These are phyloP conservation scores for Blastocystis sp. DNA, from an alignment of 352 stramenopile genomes.

Conservation along the genomic window DNA sequence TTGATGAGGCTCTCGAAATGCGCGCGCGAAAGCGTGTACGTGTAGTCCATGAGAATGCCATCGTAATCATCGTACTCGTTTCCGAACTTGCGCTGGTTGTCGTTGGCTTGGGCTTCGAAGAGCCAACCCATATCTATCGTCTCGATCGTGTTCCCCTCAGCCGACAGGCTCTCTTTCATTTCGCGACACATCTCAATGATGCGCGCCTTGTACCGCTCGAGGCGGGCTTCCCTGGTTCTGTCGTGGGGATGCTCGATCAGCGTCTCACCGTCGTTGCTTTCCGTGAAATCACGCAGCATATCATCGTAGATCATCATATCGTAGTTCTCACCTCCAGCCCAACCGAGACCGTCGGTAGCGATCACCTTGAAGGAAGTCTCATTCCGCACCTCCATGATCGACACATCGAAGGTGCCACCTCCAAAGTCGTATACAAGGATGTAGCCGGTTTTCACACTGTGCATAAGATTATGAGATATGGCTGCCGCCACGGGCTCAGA, in stretches of 20 bases:
- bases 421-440: conserved; percentile 96
- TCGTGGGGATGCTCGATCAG: neutral
- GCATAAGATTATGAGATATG: conserved; percentile 94
- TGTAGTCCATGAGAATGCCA: no score
- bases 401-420: conserved; percentile 91
- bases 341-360: conserved; percentile 81
- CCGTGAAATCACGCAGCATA: neutral
- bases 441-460: conserved; percentile 85
- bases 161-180: neutral
- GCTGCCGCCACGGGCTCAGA: conserved; percentile 93
- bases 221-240: neutral
- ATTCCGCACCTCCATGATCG: conserved; percentile 77
- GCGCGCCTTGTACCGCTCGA: neutral
- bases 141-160: no score
- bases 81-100: neutral
- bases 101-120: neutral
- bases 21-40: neutral
- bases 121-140: neutral
- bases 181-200: conserved; percentile 37
- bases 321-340: conserved; percentile 82
- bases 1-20: conserved; percentile 18
- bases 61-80: neutral
- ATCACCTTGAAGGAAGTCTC: conserved; percentile 73
- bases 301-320: conserved; percentile 70
- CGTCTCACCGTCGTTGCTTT: neutral